These are phyloP conservation scores for Blastobotrys illinoisensis DNA, from an alignment of 1,139 yeast species.

Conservation along the genomic window DNA sequence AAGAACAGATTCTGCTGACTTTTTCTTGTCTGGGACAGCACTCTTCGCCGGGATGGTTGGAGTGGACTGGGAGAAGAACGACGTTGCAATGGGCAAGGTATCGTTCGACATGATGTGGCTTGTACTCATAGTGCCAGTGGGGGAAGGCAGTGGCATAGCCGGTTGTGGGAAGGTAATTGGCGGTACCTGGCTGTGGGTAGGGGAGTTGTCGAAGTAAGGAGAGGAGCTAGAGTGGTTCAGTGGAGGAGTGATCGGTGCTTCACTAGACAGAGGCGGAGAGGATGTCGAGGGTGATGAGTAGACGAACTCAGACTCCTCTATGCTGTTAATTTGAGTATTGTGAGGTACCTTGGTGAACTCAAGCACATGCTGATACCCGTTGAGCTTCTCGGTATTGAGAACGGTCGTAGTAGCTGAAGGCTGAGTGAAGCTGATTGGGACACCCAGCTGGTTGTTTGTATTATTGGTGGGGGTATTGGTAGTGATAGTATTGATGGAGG, in stretches of 20 bases:
- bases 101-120: not conserved
- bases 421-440: no score
- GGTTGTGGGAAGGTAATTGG: not conserved
- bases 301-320: not conserved
- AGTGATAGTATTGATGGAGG: not conserved
- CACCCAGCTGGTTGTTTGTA: no score
- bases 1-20: slow-evolving; percentile 1
- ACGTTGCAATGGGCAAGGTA: not conserved
- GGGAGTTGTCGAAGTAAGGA: not conserved
- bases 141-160: not conserved
- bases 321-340: not conserved
- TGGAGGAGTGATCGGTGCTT: not conserved
- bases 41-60: not conserved
- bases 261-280: not conserved
- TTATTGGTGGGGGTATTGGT: no score
- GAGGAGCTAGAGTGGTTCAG: not conserved
- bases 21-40: not conserved
- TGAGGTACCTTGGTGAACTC: not conserved
- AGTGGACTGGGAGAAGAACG: slow-evolving; percentile 2
- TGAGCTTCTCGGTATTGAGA: not conserved
- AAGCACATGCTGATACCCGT: not conserved
- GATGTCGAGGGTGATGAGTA: not conserved
- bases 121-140: not conserved
- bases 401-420: not conserved
- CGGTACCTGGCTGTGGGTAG: not conserved